A percentile compares a stretch with the other conserved stretches of the same genome.
phyloP scores from a whole-genome alignment of 1,284 basidiomycete species.

The Heterobasidion occidentale region DNA sequence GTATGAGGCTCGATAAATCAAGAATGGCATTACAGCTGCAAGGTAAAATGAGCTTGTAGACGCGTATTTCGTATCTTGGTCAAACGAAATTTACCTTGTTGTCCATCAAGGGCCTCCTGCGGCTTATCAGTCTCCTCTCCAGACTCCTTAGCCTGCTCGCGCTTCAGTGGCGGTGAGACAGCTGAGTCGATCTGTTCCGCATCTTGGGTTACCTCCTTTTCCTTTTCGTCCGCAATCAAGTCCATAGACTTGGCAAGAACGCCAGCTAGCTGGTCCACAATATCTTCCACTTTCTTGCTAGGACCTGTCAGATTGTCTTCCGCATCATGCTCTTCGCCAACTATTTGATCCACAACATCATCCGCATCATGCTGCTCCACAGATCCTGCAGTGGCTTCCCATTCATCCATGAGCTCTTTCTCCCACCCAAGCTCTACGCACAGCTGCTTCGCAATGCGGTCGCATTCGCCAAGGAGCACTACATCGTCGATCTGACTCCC shows the following conservation, averaged over 20 bases:
- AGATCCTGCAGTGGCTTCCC: slow-evolving; percentile 7
- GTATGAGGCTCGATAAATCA: too few relatives aligned
- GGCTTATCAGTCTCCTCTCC: too few relatives aligned
- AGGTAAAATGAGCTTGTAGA: too few relatives aligned
- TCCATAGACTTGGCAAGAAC: not conserved
- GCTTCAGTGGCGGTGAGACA: too few relatives aligned
- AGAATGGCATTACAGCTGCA: too few relatives aligned
- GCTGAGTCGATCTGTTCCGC: not conserved
- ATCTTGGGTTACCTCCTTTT: not conserved
- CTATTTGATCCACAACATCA: not conserved
- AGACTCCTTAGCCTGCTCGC: too few relatives aligned
- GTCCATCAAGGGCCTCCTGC: too few relatives aligned
- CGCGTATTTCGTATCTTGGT: too few relatives aligned
- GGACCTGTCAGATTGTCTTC: not conserved
- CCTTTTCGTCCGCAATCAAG: not conserved
- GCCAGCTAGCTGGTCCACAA: not conserved
- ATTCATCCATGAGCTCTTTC: slow-evolving; percentile 36
- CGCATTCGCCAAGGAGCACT: slow-evolving; percentile 60
- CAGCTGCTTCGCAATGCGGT: slow-evolving; percentile 51
- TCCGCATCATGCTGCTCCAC: slow-evolving; percentile 3
- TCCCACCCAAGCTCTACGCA: slow-evolving; percentile 64
- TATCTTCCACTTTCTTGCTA: not conserved
- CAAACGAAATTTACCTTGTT: too few relatives aligned
- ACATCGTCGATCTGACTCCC: slow-evolving; percentile 47
- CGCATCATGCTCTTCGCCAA: not conserved